Evolutionary conservation across 1,284 basidiomycete genomes (phyloP), one percentile per base, ranked within the genome.

Genomic region (Hymenochaete sp.): DNA sequence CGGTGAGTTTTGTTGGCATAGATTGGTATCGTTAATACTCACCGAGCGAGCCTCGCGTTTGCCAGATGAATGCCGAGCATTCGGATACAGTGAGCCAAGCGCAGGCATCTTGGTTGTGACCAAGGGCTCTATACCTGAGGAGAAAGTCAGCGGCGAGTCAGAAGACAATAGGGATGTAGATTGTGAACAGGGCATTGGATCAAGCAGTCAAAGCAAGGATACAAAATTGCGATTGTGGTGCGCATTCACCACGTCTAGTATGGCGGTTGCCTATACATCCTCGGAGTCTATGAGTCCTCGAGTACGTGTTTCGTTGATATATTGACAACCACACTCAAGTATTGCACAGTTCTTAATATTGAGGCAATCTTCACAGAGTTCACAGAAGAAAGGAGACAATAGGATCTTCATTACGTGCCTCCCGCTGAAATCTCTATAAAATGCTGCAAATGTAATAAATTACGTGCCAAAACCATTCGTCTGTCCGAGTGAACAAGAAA

Each of bases 201-300:
- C 22, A 33, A 13, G 14, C 16, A 45, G 31, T 49, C 41, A 41
- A 32, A 50, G 45, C 26, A 53, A 38, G 27, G 11, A 26, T 3
- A 32, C 38, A 42, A 18, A 47, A 80, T 82, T 71, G 21, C 74
- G 80, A 28, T 59, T 86, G 27, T 87, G 82, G 80, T 86, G 84
- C 57, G 82, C 77, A 28, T 88, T 88, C 63, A 87, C 84, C 8
- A 79, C 84, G n/a, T 66, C 75, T 24, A 83, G 79, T 58, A 86
- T 88, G 82, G 81, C 83, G 0, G 66, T 87, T 42, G 83, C 72
- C 27, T 83, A 80, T 53, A 72, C 72, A 6, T 75, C 77, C 18
- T 68, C 73, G 32, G 55, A 57, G 36, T 62, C 67, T 33, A 63
- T 67, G 22, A 73, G 68, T 56, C 73, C 79, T 19, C 76, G 73